Evolutionary conservation across 345 rosid species (phyloP).

Genomic region (Bretschneidera sinensis): DNA sequence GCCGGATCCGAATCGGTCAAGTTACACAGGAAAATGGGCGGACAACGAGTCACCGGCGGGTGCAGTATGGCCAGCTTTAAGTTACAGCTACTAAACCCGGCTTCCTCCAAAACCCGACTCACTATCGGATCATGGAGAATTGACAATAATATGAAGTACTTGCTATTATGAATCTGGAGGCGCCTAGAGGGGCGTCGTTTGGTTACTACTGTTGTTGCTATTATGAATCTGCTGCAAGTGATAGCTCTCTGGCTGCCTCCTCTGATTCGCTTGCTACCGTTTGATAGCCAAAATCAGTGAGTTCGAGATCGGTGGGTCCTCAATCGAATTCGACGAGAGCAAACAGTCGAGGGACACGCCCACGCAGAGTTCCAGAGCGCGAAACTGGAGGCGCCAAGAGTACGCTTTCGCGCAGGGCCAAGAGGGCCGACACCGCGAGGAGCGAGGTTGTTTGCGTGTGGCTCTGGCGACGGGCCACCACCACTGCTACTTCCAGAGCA

Average conservation of each 20-base stretch:
- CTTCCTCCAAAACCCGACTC: constrained; percentile 60
- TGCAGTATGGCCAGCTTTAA: constrained; percentile 55
- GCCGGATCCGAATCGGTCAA: constrained; percentile 34
- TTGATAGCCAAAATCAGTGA: constrained; percentile 92
- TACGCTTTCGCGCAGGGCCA: constrained; percentile 36
- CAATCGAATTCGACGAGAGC: constrained; percentile 34
- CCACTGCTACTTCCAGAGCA: constrained; percentile 58
- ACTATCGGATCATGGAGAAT: constrained; percentile 74
- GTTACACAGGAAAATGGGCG: constrained; percentile 45
- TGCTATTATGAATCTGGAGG: too few relatives aligned
- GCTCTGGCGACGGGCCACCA: constrained; percentile 59
- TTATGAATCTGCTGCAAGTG: constrained; percentile 56
- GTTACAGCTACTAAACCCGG: constrained; percentile 65
- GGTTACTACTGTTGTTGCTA: constrained; percentile 15
- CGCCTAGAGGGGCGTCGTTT: constrained; percentile 42
- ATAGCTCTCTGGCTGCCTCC: constrained; percentile 76
- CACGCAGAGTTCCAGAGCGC: constrained; percentile 57
- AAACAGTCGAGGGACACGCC: constrained; percentile 62
- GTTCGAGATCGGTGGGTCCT: constrained; percentile 63
- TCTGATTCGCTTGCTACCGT: constrained; percentile 86
- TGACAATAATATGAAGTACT: constrained; percentile 46
- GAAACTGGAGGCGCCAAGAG: constrained; percentile 52
- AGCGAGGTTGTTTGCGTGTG: constrained; percentile 72
- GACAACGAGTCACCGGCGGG: constrained; percentile 43
- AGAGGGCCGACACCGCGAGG: constrained; percentile 56